Evolutionary conservation across 352 stramenopile species (phyloP), one percentile per base, ranked within the genome.

Genomic region (Globisporangium rhizosaccharum): DNA sequence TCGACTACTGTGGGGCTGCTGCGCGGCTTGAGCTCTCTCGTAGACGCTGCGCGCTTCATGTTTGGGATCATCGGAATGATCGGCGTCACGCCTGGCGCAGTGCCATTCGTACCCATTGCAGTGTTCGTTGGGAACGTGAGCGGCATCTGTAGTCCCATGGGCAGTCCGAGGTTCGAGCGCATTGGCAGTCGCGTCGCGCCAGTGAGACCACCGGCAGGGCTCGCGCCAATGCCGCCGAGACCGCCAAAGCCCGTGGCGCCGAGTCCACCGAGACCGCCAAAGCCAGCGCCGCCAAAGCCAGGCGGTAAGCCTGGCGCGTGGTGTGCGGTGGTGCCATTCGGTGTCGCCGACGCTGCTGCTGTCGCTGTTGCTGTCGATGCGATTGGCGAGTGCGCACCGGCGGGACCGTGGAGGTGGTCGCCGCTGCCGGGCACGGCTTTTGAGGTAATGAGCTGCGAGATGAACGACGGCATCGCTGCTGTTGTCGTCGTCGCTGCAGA

Each of bases 81-180:
- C 11, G 58, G 42, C 25, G 37, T 11, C 53, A 52, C 45, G 7
- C 17, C 23, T 20, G 33, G 3, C 15, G 18, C 26, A 18, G 44
- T 20, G 30, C 36, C 23, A 39, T 53, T 53, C 25, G 39, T 26
- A 3, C 18, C 33, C 25, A 41, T 33, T 47, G 39, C 18, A n/a
- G 44, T 51, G 15, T 47, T 53, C 51, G 41, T 20, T 7, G 52
- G 42, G 48, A 64, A 64, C 18, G 41, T 57, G n/a, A 56, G 59
- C 53, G 60, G 60, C 53, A 66, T 66, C 52, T 66, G 60, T 36
- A 66, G 60, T 33, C 42, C 51, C 33, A 64, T 64, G 7, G 58
- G 58, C 11, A 66, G 53, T 15, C 60, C 60, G 18, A 66, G 53
- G 39, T 66, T 66, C 47, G 54, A 46, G 42, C 58, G 58, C 58